A percentile compares a stretch with the other conserved stretches of the same genome.
Evolutionary conservation across 257 asterid genomes (phyloP).

Genomic region (Fraxinus excelsior): DNA sequence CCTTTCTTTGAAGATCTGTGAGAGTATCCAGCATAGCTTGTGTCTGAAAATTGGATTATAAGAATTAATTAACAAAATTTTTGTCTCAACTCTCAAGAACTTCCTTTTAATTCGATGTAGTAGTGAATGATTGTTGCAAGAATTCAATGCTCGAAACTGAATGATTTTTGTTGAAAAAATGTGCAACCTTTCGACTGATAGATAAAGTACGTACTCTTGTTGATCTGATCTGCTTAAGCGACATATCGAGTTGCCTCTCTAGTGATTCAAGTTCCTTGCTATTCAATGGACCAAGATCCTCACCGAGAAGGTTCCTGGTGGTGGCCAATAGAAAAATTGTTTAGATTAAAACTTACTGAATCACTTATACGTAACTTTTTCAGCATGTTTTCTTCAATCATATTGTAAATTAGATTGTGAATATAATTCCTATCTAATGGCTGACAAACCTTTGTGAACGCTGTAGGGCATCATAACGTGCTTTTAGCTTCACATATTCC

Average conservation of each 20-base stretch:
- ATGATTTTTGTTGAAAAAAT: too few relatives aligned
- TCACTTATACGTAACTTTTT: neutral
- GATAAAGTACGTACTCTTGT: neutral
- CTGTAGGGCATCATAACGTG: slow-evolving; percentile 92
- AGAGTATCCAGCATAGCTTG: slow-evolving; percentile 96
- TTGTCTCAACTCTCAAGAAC: neutral
- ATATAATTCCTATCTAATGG: neutral
- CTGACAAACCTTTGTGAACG: slow-evolving; percentile 76
- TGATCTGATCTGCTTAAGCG: slow-evolving; percentile 71
- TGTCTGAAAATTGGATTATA: slow-evolving; percentile 51
- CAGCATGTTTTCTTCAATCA: neutral
- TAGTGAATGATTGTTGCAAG: too few relatives aligned
- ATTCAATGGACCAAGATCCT: slow-evolving; percentile 93
- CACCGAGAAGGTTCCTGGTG: slow-evolving; percentile 89
- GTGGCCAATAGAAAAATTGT: neutral
- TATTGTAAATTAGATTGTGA: neutral
- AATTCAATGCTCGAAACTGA: too few relatives aligned
- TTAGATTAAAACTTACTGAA: neutral
- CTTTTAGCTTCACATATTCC: slow-evolving; percentile 94
- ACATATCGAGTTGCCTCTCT: slow-evolving; percentile 91
- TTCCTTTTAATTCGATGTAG: neutral
- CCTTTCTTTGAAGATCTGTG: slow-evolving; percentile 88
- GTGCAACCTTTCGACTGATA: neutral
- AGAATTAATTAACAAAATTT: neutral
- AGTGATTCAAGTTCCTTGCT: slow-evolving; percentile 96